phyloP scores from a whole-genome alignment of 1,139 yeast genomes.

The Yamadazyma triangularis region DNA sequence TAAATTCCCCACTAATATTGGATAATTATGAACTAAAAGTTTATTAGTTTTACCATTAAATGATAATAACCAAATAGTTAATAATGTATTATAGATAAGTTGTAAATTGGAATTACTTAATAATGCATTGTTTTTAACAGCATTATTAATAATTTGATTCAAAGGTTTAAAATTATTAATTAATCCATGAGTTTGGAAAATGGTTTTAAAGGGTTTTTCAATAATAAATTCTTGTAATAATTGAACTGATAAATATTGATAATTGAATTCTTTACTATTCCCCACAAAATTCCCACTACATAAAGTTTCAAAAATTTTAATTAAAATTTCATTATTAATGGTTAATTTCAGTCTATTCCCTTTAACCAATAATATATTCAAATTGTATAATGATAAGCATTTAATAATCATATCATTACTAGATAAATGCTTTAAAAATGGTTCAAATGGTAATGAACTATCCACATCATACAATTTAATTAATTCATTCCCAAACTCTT shows the following conservation, averaged over 20 bases:
- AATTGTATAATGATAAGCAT: constrained; percentile 42
- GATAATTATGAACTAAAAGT: constrained; percentile 51
- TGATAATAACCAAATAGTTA: constrained; percentile 80
- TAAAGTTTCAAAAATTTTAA: constrained; percentile 41
- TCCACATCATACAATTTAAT: constrained; percentile 44
- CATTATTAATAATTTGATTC: constrained; percentile 25
- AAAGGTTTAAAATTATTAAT: constrained; percentile 53
- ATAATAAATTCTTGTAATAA: constrained; percentile 59
- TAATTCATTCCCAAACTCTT: constrained; percentile 40
- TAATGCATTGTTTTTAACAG: constrained; percentile 32
- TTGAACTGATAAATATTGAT: constrained; percentile 66
- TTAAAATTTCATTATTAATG: constrained; percentile 31
- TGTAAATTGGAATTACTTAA: constrained; percentile 54
- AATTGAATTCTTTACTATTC: constrained; percentile 44
- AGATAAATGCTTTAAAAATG: constrained; percentile 49
- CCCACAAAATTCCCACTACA: constrained; percentile 39
- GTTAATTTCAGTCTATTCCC: constrained; percentile 2
- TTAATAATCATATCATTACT: constrained; percentile 44
- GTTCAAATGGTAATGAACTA: constrained; percentile 48
- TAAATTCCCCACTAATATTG: constrained; percentile 54
- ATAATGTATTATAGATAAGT: constrained; percentile 73
- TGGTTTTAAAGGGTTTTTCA: constrained; percentile 51
- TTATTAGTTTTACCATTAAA: constrained; percentile 58
- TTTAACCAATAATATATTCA: constrained; percentile 41
- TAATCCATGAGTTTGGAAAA: constrained; percentile 53